Evolutionary conservation across 2,329 filamentous ascomycete genomes (phyloP), one percentile per base, ranked within the genome.

Genomic region (Beauveria varroae): DNA sequence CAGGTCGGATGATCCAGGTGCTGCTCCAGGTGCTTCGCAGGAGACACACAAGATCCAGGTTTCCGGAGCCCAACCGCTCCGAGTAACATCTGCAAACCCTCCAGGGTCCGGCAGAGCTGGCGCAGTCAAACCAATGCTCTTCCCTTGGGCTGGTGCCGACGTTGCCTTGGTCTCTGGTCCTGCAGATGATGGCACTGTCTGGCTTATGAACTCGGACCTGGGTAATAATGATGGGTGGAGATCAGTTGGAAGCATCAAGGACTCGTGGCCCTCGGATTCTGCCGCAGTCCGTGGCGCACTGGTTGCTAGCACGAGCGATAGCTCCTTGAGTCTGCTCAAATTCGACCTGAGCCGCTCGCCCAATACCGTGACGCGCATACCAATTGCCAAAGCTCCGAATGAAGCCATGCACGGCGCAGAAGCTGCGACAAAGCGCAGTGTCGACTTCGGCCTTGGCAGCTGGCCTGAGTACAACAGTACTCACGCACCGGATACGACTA

Each of bases 381-480:
- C 58, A 18, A 3, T 60, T 14, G 58, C 49, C 22, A 51, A 41
- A 8, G 46, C 46, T 14, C 28, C 46, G 7, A 34, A 44, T 22
- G 14, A 16, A 37, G 30, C 28, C 8, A 47, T 34, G 10, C 20
- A 46, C n/a, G 22, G 40, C 20, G 50, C 58, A 28, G 12, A 30
- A 18, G 14, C 51, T 22, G 58, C 26, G 2, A 30, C 50, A 50
- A 68, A 69, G 62, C 67, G 69, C n/a, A 69, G 79, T 18, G 73
- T 90, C 34, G 86, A 84, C 1, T 70, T 86, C 34, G 76, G 75
- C 24, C 77, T 86, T 28, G 76, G 75, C 24, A 78, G 86, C 68
- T 96, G 91, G 85, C 92, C 93, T 2, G 69, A 79, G 3, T 97
- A 97, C 74, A 93, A 97, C 74, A 80, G 77, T 57, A 88, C 86